Evolutionary conservation across 139 green algal species (phyloP), one percentile per base, ranked within the genome.

Genomic region (Coelastrella sp.): DNA sequence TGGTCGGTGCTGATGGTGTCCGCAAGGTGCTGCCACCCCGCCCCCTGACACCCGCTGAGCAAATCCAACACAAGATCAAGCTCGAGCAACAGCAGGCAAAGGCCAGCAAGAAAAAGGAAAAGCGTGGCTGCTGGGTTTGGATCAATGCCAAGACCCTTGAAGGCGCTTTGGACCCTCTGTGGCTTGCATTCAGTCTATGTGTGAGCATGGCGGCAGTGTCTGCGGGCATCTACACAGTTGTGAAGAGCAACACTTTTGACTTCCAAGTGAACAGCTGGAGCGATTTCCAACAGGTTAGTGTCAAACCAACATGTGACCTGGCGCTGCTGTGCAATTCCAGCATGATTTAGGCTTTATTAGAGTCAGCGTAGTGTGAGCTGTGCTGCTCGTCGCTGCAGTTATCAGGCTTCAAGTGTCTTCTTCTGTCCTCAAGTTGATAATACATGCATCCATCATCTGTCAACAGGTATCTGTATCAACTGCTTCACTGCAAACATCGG

Each of bases 111-210:
- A 66, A 80, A 11, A 76, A 32, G 73, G 47, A 83, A 4, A 76
- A 60, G 20, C 85, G 85, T 17, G 87, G 87, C 79, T 91, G 87
- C 79, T 91, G 87, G 87, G 14, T 87, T 3, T 91, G 87, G 87
- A 87, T 87, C 66, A 91, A 91, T 66, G 87, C 87, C 14, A 91
- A 91, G 66, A 91, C 87, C 0, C 57, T 91, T 10, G 87, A 91
- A 66, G 87, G 87, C 4, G 87, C 87, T 2, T 78, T 91, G 58
- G 88, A 91, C 71, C 88, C 88, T 0, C 58, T 88, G 80, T 88
- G 61, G 11, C 58, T 91, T 13, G 80, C 80, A 3, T 71, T 88
- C 65, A 79, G 58, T 60, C 58, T 91, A 71, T 76, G 57, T 54
- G 71, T 91, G 13, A 88, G 80, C 68, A 17, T 91, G 66, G 68